Evolutionary conservation across 2,329 filamentous ascomycete species (phyloP).

Genomic region (Alternaria postmessia): DNA sequence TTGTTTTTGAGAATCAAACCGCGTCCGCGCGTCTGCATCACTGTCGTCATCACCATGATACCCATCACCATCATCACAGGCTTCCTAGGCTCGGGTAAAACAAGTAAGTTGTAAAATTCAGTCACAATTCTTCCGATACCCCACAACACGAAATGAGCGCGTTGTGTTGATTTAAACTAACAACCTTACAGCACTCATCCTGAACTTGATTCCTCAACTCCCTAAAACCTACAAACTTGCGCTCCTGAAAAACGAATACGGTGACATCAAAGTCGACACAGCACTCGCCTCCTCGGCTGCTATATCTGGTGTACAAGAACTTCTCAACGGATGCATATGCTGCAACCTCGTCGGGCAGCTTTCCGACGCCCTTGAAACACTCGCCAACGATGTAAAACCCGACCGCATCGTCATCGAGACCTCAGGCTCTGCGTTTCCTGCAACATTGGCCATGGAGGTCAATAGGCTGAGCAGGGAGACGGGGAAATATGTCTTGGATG

Average conservation of each 20-base stretch:
- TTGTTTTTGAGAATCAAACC: neutral
- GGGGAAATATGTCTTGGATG: slow-evolving; percentile 77
- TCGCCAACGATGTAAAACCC: slow-evolving; percentile 68
- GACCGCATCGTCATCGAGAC: slow-evolving; percentile 96
- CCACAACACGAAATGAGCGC: neutral
- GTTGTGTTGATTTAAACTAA: neutral
- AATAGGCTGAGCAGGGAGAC: slow-evolving; percentile 79
- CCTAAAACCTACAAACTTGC: slow-evolving; percentile 88
- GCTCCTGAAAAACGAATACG: slow-evolving; percentile 97
- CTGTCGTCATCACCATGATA: slow-evolving; percentile 56
- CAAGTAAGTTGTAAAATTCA: slow-evolving; percentile 58
- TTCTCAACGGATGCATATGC: slow-evolving; percentile 98
- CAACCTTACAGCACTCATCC: slow-evolving; percentile 69
- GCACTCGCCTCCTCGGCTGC: slow-evolving; percentile 84
- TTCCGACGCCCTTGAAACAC: slow-evolving; percentile 77
- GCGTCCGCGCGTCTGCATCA: neutral
- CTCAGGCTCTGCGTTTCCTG: slow-evolving; percentile 80
- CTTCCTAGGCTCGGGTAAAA: slow-evolving; percentile 96
- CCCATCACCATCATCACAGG: slow-evolving; percentile 95
- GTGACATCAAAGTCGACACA: slow-evolving; percentile 91
- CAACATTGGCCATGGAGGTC: slow-evolving; percentile 89
- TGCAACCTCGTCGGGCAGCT: slow-evolving; percentile 97
- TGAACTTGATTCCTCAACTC: slow-evolving; percentile 92
- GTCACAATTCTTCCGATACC: neutral
- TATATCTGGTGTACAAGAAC: slow-evolving; percentile 88